Evolutionary conservation across 441 rosid genomes (phyloP).

Genomic region (Rhodomyrtus psidioides): DNA sequence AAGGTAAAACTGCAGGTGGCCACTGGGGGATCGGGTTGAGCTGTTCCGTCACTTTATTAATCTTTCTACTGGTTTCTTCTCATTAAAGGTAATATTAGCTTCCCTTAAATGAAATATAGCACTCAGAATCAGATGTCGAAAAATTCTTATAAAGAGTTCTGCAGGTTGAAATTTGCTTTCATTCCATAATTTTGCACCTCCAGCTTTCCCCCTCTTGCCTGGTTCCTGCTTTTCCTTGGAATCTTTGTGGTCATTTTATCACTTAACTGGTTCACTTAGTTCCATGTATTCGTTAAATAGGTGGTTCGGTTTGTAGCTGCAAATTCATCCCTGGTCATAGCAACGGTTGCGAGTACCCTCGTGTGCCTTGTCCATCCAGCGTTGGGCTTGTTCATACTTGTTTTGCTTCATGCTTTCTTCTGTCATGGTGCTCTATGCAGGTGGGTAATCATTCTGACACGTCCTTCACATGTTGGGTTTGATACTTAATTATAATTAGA

Average conservation of each 20-base stretch:
- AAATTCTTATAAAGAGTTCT: neutral
- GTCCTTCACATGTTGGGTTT: neutral
- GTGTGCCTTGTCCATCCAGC: constrained; percentile 86
- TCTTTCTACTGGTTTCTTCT: constrained; percentile 53
- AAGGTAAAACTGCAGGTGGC: constrained; percentile 52
- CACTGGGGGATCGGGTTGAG: constrained; percentile 36
- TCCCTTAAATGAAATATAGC: neutral
- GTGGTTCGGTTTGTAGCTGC: constrained; percentile 59
- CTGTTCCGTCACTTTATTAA: constrained; percentile 54
- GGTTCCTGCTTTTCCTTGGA: neutral
- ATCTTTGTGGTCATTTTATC: neutral
- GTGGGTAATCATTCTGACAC: constrained; percentile 23
- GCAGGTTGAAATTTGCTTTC: neutral
- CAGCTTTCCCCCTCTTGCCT: neutral
- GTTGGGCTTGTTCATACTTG: constrained; percentile 67
- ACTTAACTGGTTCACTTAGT: constrained; percentile 3
- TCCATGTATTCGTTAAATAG: constrained; percentile 38
- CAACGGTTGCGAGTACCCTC: constrained; percentile 49
- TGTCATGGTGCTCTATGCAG: constrained; percentile 83
- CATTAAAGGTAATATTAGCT: constrained; percentile 45
- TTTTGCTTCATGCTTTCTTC: constrained; percentile 53
- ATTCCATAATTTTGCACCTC: neutral
- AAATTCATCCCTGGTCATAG: constrained; percentile 44
- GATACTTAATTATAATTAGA: neutral
- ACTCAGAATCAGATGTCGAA: neutral